phyloP scores from a whole-genome alignment of 2,329 filamentous ascomycete species.

The Epichloe uncinata region DNA sequence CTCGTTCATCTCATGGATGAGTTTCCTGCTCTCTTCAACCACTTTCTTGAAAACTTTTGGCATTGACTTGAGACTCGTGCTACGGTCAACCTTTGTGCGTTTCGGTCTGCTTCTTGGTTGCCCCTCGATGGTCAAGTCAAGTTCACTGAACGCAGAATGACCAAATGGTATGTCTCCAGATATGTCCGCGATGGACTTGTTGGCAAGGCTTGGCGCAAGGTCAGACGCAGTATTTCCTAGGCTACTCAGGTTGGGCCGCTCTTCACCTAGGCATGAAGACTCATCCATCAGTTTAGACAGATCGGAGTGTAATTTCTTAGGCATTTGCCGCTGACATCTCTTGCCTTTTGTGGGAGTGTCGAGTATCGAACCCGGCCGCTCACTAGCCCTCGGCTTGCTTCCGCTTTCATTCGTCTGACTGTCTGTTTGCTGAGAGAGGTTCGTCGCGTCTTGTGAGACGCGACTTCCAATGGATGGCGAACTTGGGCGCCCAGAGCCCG shows the following conservation, averaged over 20 bases:
- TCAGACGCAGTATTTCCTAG: conserved; percentile 18
- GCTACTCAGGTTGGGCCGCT: conserved; percentile 14
- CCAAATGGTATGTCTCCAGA: conserved; percentile 47
- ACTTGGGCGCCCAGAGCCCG: conserved; percentile 10
- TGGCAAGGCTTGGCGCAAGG: conserved; percentile 23
- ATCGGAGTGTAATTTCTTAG: conserved; percentile 12
- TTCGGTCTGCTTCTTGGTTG: conserved; percentile 29
- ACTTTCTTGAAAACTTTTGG: conserved; percentile 54
- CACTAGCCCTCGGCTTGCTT: conserved; percentile 18
- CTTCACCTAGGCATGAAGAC: conserved; percentile 17
- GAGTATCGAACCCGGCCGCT: conserved; percentile 24
- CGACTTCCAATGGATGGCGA: conserved; percentile 17
- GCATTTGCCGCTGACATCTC: conserved; percentile 15
- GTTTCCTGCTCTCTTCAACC: conserved; percentile 50
- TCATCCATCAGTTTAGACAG: conserved; percentile 14
- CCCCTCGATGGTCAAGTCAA: conserved; percentile 40
- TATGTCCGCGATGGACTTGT: conserved; percentile 43
- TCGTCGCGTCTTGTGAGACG: conserved; percentile 13
- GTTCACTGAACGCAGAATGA: conserved; percentile 52
- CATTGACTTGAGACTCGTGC: conserved; percentile 44
- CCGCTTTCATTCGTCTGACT: conserved; percentile 7
- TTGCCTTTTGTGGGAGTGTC: conserved; percentile 27
- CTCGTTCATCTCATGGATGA: conserved; percentile 47
- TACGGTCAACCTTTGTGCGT: conserved; percentile 36
- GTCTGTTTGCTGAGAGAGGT: conserved; percentile 8